Evolutionary conservation across 2,329 filamentous ascomycete genomes (phyloP), one percentile per base, ranked within the genome.

Genomic region (Sclerotinia minor): DNA sequence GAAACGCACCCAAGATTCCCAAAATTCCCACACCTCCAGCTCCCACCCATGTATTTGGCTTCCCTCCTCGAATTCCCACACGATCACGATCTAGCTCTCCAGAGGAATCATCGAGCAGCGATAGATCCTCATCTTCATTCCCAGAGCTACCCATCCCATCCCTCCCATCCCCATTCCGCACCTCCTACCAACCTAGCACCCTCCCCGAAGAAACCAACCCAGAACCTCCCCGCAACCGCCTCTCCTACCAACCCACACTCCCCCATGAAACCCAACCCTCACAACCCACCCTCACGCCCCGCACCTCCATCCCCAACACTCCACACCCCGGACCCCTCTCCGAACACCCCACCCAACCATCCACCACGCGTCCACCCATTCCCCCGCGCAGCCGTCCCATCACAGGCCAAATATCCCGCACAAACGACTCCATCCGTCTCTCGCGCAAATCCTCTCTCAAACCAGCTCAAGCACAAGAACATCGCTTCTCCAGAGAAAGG

Each of bases 361-460:
- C 26, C 38, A 26, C 17, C 38, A n/a, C 41, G 24, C 26, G n/a
- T 7, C 38, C 35, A 6, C 49, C 35, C 21, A 41, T 38, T 11
- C 61, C 21, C 6, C 21, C 50, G 13, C 54, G 35, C 5, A 15
- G 7, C 57, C 57, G 41, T 17, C 24, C 47, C 29, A 17, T n/a
- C 60, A n/a, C 41, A 3, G 60, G n/a, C 24, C 45, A 38, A 17
- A n/a, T 67, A 29, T 21, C 54, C 19, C 54, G 55, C n/a, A 44
- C 45, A 2, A n/a, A 67, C 29, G 64, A 67, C 7, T 67, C 64
- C 19, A 38, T 67, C 24, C 63, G 63, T n/a, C n/a, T 35, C 44
- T 35, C 54, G 6, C 52, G 32, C 7, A 60, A 61, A 45, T 38
- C 29, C 17, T 59, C 64, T 5, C 52, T 54, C n/a, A n/a, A n/a